A percentile compares a stretch with the other conserved stretches of the same genome.
phyloP scores from a whole-genome alignment of 1,139 yeast genomes.

The Nakaseomyces bracarensis region DNA sequence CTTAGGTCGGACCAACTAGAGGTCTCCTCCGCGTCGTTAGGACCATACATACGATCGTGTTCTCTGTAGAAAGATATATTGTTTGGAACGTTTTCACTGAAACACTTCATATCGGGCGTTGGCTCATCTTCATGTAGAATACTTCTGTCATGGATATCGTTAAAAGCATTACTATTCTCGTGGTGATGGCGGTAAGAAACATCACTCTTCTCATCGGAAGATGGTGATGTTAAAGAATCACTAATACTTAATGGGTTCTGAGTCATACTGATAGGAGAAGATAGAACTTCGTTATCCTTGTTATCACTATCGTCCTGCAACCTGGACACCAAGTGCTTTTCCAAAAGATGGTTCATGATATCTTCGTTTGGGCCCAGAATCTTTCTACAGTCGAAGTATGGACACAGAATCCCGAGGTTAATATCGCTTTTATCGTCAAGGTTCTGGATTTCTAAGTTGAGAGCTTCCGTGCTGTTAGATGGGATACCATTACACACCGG shows the following conservation, averaged over 20 bases:
- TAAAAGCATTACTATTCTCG: constrained; percentile 12
- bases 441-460: not conserved
- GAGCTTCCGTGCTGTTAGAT: not conserved
- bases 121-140: not conserved
- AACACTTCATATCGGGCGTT: constrained; percentile 1
- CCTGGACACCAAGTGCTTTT: constrained; percentile 6
- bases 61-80: constrained; percentile 2
- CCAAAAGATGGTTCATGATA: constrained; percentile 16
- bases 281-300: not conserved
- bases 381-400: constrained; percentile 17
- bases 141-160: constrained; percentile 6
- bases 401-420: constrained; percentile 13
- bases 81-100: constrained; percentile 7
- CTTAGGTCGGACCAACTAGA: constrained; percentile 15
- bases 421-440: not conserved
- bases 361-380: constrained; percentile 12
- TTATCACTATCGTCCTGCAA: not conserved
- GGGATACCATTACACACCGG: no score
- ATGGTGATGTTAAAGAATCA: not conserved
- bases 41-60: not conserved
- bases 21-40: constrained; percentile 2
- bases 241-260: not conserved
- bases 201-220: constrained; percentile 4
- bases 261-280: not conserved
- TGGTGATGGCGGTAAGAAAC: constrained; percentile 12